These are phyloP conservation scores for Pistacia integerrima DNA, from an alignment of 345 rosid genomes.

Conservation along the genomic window DNA sequence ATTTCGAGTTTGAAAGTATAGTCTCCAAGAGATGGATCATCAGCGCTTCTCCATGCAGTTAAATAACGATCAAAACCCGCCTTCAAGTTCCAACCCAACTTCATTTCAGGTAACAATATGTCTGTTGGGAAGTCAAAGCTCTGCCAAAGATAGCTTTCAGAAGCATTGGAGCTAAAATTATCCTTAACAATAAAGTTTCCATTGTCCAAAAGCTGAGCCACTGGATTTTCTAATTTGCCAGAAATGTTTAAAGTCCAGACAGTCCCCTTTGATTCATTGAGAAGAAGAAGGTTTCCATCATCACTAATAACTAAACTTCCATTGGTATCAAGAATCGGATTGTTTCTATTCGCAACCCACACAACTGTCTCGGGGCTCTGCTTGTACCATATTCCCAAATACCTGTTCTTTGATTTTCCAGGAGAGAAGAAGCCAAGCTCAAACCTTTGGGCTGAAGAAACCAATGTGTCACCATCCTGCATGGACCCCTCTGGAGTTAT, in stretches of 20 bases:
- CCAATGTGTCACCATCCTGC: slow-evolving; percentile 24
- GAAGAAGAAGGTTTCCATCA: slow-evolving; percentile 36
- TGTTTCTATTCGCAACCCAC: slow-evolving; percentile 52
- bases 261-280: slow-evolving; percentile 4
- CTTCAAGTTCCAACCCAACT: slow-evolving; percentile 17
- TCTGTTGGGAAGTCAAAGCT: slow-evolving; percentile 21
- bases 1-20: slow-evolving; percentile 21
- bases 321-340: slow-evolving; percentile 23
- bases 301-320: slow-evolving; percentile 24
- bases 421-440: slow-evolving; percentile 38
- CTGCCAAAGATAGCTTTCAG: slow-evolving; percentile 30
- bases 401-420: slow-evolving; percentile 26
- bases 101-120: slow-evolving; percentile 46
- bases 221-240: slow-evolving; percentile 22
- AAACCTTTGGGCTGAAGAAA: slow-evolving; percentile 9
- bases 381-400: slow-evolving; percentile 52
- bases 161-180: neutral
- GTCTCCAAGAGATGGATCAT: slow-evolving; percentile 40
- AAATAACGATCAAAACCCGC: slow-evolving; percentile 11
- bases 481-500: slow-evolving; percentile 14
- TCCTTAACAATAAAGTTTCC: slow-evolving; percentile 50
- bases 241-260: slow-evolving; percentile 41
- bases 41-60: slow-evolving; percentile 34
- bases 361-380: slow-evolving; percentile 25
- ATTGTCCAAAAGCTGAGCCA: slow-evolving; percentile 35